Base-by-base conservation (phyloP, 768 basidiomycete genomes). In the Asterophora parasitica region DNA sequence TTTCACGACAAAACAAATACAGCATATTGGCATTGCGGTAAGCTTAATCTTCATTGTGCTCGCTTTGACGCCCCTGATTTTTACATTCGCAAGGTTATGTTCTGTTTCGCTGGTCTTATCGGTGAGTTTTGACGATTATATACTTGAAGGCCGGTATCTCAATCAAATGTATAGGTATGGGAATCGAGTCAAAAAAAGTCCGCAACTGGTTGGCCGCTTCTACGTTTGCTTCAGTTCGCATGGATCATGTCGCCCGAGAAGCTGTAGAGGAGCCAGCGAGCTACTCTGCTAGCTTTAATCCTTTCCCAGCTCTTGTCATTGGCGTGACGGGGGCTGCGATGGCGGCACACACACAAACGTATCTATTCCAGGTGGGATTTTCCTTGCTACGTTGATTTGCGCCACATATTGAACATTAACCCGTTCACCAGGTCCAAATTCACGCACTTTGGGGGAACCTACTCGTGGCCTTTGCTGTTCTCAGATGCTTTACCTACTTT, bases 311-410 rank as follows among this genome's bases (percentile, higher is more conserved):
- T 3, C 73, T 97, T 28, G 90, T 91, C 27, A 90, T 95, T 48
- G 92, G 90, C n/a, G 81, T 92, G 33, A 94, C 93, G 9, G 95
- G 94, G 16, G 78, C 85, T 2, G 94, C 91, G 2, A 96, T 97
- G 95, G 78, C 86, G 10, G 91, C 92, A 0, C 95, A 98, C 64
- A 77, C 79, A 46, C 94, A 97, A 65, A 77, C 79, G 1, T 97
- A 95, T 67, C 66, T 88, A n/a, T 96, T 96, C 71, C 89, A 89
- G 67, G 83, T 78, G 54, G 34, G 62, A 54, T 41, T n/a, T 26
- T 30, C 16, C 26, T n/a, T 6, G 13, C 19, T 16, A 26, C 10
- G 0, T 27, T 13, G 7, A 33, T 12, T 17, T 17, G 23, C 13
- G 13, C 20, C 19, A 17, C 5, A 13, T 31, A 11, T 27, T 44